Base-by-base conservation (phyloP, 2,329 filamentous ascomycete species). In the Allantophomopsis lycopodina region DNA sequence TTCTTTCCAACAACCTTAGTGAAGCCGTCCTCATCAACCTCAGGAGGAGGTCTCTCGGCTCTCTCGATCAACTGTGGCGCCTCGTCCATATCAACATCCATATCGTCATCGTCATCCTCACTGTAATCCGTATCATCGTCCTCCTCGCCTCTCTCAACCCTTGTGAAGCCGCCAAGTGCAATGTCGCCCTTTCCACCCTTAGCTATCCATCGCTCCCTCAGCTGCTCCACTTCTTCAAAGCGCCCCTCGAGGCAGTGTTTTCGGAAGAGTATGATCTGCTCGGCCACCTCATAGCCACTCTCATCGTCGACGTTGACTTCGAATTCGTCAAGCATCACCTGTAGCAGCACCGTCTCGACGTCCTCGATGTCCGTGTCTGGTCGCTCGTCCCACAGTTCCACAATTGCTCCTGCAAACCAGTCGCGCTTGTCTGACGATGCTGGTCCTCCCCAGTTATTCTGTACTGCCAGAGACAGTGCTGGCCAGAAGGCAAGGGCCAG, bases 321-420 rank as follows among this genome's bases (percentile, higher is more conserved):
- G 54, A 96, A 98, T 61, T 98, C 91, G 63, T 96, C 91, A 46
- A 83, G 73, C 81, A 96, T 91, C 44, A 94, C 79, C 53, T 95
- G 84, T 36, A 94, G 66, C 36, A 96, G 67, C 38, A 93, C 77
- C 32, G 80, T 72, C 64, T 96, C 89, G 34, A 95, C 66, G 50
- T 95, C 86, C 46, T 81, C 76, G 14, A 72, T 64, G 50, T 94
- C 83, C 10, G 83, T 77, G 40, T 76, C 66, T 2, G 75, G 67
- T 3, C 66, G 61, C 10, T 66, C 60, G 14, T 53, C 47, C 50
- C 95, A 81, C 46, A 94, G 75, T 18, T 94, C 85, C 43, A 79
- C 81, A 39, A 96, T 70, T 34, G 83, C 83, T 46, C 87, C 88
- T 38, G 84, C 89, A 53, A 98, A 84, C 89, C 88, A 96, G 69